Conservation (phyloP, 257 asterid species). For the Cordia subcordata region DNA sequence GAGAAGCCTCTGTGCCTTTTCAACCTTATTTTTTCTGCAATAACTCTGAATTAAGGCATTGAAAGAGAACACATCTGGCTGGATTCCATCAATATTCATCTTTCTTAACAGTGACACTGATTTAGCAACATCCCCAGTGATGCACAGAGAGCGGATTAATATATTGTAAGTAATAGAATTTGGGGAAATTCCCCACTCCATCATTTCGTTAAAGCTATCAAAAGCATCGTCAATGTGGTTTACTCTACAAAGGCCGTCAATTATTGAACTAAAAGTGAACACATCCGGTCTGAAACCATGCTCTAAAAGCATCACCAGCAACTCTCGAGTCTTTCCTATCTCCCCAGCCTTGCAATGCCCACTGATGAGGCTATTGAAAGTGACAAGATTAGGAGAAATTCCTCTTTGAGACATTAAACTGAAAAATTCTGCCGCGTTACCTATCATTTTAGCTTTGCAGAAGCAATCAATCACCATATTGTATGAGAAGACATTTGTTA, state of each 20-base stretch:
- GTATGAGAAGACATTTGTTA: conserved; percentile 46
- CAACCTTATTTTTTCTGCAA: conserved; percentile 54
- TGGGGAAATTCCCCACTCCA: conserved; percentile 75
- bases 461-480: conserved; percentile 80
- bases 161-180: conserved; percentile 61
- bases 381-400: conserved; percentile 56
- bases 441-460: conserved; percentile 70
- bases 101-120: conserved; percentile 58
- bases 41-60: conserved; percentile 67
- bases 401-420: conserved; percentile 50
- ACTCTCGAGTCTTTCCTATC: conserved; percentile 39
- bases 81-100: conserved; percentile 63
- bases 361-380: conserved; percentile 71
- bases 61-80: conserved; percentile 67
- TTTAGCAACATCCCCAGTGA: conserved; percentile 49
- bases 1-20: conserved; percentile 70
- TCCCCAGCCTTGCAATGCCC: conserved; percentile 66
- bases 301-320: conserved; percentile 51
- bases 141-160: conserved; percentile 66
- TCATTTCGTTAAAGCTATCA: conserved; percentile 73
- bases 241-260: conserved; percentile 69
- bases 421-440: conserved; percentile 49
- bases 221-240: conserved; percentile 61
- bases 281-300: conserved; percentile 62
- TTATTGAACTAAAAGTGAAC: conserved; percentile 72